These are phyloP conservation scores for Penicillium subrubescens DNA, from an alignment of 495 filamentous ascomycete genomes.

Conservation along the genomic window DNA sequence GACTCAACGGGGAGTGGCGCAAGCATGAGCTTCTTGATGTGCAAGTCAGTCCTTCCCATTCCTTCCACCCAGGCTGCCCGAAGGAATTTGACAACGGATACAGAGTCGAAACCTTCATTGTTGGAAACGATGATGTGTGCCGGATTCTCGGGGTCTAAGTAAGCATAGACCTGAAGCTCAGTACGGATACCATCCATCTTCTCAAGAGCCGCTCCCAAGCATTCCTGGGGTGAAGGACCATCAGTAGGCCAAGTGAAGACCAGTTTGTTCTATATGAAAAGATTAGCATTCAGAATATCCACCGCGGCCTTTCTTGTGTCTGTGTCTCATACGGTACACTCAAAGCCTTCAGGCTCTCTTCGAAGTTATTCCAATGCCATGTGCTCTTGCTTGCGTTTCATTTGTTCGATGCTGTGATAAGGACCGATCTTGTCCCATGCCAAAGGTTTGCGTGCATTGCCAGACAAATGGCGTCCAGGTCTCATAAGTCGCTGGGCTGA, in stretches of 20 bases:
- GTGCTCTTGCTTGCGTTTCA: background rate
- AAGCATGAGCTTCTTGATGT: constrained; percentile 41
- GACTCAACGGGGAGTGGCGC: constrained; percentile 29
- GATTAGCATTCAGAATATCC: background rate
- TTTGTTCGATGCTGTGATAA: background rate
- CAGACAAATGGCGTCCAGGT: background rate
- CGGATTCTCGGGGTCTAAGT: constrained; percentile 22
- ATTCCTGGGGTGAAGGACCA: constrained; percentile 35
- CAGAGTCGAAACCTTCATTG: constrained; percentile 24
- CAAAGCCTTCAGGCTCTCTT: background rate
- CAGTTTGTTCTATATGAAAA: constrained; percentile 12
- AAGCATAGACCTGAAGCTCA: constrained; percentile 22
- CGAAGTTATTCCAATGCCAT: background rate
- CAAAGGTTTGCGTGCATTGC: background rate
- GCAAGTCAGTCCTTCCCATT: constrained; percentile 33
- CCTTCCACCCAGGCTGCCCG: constrained; percentile 35
- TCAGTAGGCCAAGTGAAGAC: constrained; percentile 50
- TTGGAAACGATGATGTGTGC: constrained; percentile 30
- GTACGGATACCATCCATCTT: constrained; percentile 48
- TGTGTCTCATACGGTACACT: background rate
- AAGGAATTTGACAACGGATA: constrained; percentile 38
- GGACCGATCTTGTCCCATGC: background rate
- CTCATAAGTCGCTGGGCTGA: background rate
- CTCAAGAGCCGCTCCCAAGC: constrained; percentile 50
- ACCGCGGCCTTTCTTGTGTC: too few relatives aligned